Base-by-base conservation (phyloP, 2,329 filamentous ascomycete genomes). In the Purpureocillium takamizusanense region DNA sequence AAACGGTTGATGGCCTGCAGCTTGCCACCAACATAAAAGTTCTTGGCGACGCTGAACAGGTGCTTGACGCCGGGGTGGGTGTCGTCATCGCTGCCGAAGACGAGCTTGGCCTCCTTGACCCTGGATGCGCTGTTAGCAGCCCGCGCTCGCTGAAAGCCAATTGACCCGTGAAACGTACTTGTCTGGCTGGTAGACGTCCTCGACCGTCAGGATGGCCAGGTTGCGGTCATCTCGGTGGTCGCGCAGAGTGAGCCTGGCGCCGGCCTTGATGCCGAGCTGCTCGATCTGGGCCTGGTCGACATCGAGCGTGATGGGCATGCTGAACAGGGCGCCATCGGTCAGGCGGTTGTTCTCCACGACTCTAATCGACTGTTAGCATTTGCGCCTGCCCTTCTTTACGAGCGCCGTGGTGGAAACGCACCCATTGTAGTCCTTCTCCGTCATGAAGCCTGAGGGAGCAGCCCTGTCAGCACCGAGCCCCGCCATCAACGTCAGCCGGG, bases 191-290 rank as follows among this genome's bases (percentile, higher is more conserved):
- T 98, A 98, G 54, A 98, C 74, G 63, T 98, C 92, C 44, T 95
- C 88, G 42, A 98, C 79, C 34, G 86, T 97, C 57, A 98, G 72
- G 61, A 98, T 98, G 53, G 88, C 92, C 50, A 98, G 72, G 66
- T 95, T 94, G 56, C 85, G 81, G 70, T 98, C 92, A 63, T 98
- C 92, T 61, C 92, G 83, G 69, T 94, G 88, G 62, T 98, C 92
- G 53, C 90, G 85, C 47, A 98, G 83, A 31, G 88, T 86, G 57
- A 97, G 72, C 52, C 88, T 81, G 41, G 82, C 75, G 39, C 89
- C 88, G 18, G 85, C 56, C 76, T 92, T 85, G 56, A 95, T 73
- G 46, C 78, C 79, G 25, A 83, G 61, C 52, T 81, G 72, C 48
- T 90, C 74, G 57, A 97, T 85, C 42, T 78, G 78, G 56, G 82